A percentile compares a stretch with the other conserved stretches of the same genome.
These are phyloP conservation scores for Dactylella cylindrospora DNA, from an alignment of 2,329 filamentous ascomycete species.

Conservation along the genomic window DNA sequence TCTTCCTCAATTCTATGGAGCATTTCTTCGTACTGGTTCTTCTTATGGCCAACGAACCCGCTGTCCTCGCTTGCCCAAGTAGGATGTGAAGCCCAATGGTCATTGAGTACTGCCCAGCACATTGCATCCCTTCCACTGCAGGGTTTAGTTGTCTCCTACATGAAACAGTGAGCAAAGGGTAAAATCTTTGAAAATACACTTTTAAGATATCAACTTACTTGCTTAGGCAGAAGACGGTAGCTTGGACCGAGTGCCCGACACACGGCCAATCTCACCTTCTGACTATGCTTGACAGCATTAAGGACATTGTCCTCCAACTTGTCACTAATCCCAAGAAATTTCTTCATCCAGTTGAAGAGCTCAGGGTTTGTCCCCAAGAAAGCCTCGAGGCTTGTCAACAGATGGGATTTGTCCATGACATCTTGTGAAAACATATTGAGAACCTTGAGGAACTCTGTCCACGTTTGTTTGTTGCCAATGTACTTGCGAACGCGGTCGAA, in stretches of 20 bases:
- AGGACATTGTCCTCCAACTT: constrained; percentile 75
- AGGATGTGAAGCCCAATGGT: constrained; percentile 97
- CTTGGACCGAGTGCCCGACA: constrained; percentile 94
- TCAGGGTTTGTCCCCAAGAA: constrained; percentile 90
- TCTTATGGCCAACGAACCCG: constrained; percentile 94
- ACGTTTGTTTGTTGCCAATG: constrained; percentile 85
- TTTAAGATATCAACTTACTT: constrained; percentile 54
- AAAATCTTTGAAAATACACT: background rate
- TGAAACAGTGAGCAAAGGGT: background rate
- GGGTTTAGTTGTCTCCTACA: constrained; percentile 76
- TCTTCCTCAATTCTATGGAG: constrained; percentile 97
- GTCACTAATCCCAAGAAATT: constrained; percentile 69
- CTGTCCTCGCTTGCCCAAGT: constrained; percentile 99
- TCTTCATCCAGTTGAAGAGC: constrained; percentile 83
- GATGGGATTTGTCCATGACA: constrained; percentile 79
- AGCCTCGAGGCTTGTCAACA: constrained; percentile 77
- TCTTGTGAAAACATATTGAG: constrained; percentile 94
- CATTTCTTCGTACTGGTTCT: constrained; percentile 92
- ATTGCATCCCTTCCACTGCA: constrained; percentile 95
- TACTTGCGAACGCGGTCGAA: constrained; percentile 97
- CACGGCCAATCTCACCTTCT: constrained; percentile 84
- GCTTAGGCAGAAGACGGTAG: constrained; percentile 86
- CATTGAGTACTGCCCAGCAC: constrained; percentile 88
- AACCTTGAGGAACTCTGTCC: constrained; percentile 95
- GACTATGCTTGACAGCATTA: constrained; percentile 54